Percentiles rank a stretch among this genome's conserved stretches.
Conservation (phyloP, 2,329 filamentous ascomycete genomes). For the Rhexocercosporidium sp. region DNA sequence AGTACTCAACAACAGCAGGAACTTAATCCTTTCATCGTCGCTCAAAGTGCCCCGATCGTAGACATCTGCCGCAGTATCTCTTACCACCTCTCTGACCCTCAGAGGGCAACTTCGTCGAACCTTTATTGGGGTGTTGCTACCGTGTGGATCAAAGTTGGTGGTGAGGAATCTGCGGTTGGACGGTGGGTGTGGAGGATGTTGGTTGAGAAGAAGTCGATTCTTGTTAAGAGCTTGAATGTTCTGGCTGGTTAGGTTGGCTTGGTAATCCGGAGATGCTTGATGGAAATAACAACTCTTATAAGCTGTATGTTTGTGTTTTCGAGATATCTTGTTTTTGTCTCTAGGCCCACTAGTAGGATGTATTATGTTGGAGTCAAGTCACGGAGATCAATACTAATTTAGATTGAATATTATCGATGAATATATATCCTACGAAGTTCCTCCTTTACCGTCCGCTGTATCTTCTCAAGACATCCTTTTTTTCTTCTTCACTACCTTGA, state of each 20-base stretch:
- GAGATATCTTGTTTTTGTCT: no score
- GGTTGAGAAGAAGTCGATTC: background rate
- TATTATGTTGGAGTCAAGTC: no score
- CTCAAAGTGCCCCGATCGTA: constrained; percentile 29
- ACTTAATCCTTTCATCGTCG: constrained; percentile 22
- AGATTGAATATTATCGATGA: no score
- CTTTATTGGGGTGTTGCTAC: constrained; percentile 37
- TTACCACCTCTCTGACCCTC: constrained; percentile 25
- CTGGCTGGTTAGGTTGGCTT: background rate
- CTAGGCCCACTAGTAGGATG: no score
- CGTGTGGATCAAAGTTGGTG: constrained; percentile 30
- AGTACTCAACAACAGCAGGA: background rate
- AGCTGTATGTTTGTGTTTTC: background rate
- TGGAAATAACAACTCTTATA: background rate
- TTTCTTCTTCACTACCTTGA: no score
- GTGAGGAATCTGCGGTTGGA: constrained; percentile 29
- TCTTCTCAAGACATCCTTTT: no score
- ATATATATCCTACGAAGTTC: no score
- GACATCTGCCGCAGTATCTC: constrained; percentile 37
- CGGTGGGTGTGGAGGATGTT: constrained; percentile 25
- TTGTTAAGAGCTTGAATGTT: background rate
- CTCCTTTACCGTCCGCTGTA: no score
- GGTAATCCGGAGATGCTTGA: background rate
- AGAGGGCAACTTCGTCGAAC: constrained; percentile 26
- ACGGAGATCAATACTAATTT: no score